Evolutionary conservation across 441 rosid species (phyloP), one percentile per base, ranked within the genome.

Genomic region (Aquilaria agallochum): DNA sequence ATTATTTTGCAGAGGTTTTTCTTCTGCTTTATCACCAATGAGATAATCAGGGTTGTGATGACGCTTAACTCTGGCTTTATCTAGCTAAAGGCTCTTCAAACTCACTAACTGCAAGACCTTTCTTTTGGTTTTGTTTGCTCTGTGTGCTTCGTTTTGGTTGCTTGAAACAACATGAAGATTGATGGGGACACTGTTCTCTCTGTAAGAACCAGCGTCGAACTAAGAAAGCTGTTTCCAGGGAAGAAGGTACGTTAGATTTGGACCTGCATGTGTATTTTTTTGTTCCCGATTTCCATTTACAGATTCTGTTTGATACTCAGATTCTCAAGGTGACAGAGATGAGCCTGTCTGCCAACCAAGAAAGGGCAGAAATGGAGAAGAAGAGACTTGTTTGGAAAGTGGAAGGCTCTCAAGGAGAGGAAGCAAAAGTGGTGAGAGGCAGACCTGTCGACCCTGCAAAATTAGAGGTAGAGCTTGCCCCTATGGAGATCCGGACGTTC

Each of bases 401-500:
- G 50, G 89, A 82, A 76, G 76, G 79, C 51, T 50, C 66, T 1
- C 1, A 68, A 4, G 75, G 67, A 63, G 70, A 70, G 56, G 72
- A 67, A 62, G 27, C 68, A 50, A 73, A 71, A 56, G 79, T 55
- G 31, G 55, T 31, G 42, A 79, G 96, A 74, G 99, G 99, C 49
- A 73, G 76, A 50, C 73, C 80, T 0, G 69, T 91, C 9, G 90
- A 94, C 70, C 85, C 89, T 5, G 55, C 51, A 5, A 58, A 82
- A 69, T 73, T 94, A 71, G 87, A 79, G 64, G 96, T 86, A 55
- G 92, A 91, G 72, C 95, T 94, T 66, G 85, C 87, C 58, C 99
- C 96, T 0, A 91, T 91, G 97, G 97, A 94, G 76, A 91, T 94
- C 49, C 85, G 99, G 15, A 94, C 99, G 45, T 94, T 94, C 56